Evolutionary conservation across 2,329 filamentous ascomycete genomes (phyloP).

Genomic region (Botryotinia calthae): DNA sequence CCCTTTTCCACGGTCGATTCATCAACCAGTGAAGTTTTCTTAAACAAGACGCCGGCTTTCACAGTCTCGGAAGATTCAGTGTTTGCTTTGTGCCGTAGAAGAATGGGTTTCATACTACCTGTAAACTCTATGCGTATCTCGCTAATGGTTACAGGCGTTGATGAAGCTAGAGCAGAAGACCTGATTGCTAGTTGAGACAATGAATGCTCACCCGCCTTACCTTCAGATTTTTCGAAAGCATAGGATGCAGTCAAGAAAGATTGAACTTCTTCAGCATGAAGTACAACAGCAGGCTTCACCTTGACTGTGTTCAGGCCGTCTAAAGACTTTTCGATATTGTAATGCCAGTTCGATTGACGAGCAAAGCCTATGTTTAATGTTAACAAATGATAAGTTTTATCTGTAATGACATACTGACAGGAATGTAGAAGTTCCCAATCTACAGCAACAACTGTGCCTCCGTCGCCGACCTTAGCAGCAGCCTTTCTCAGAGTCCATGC

Average conservation of each 20-base stretch:
- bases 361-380: constrained; percentile 49
- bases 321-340: constrained; percentile 58
- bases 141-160: constrained; percentile 51
- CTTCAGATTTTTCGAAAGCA: constrained; percentile 56
- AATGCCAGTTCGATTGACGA: constrained; percentile 56
- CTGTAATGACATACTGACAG: constrained; percentile 44
- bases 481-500: constrained; percentile 60
- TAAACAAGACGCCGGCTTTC: constrained; percentile 21
- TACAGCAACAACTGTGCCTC: constrained; percentile 57
- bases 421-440: constrained; percentile 64
- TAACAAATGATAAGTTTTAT: background rate
- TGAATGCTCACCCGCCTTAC: constrained; percentile 59
- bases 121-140: constrained; percentile 55
- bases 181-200: constrained; percentile 56
- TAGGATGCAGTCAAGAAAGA: constrained; percentile 56
- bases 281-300: constrained; percentile 49
- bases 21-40: constrained; percentile 30
- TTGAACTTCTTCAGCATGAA: constrained; percentile 51
- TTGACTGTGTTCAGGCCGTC: constrained; percentile 46
- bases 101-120: constrained; percentile 55
- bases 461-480: constrained; percentile 51
- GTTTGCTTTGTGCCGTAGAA: constrained; percentile 42
- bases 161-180: constrained; percentile 54
- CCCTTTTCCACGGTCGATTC: constrained; percentile 1
- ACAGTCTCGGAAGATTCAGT: constrained; percentile 7